Conservation (phyloP, 2,329 filamentous ascomycete genomes). For the Hypomyces rosellus region DNA sequence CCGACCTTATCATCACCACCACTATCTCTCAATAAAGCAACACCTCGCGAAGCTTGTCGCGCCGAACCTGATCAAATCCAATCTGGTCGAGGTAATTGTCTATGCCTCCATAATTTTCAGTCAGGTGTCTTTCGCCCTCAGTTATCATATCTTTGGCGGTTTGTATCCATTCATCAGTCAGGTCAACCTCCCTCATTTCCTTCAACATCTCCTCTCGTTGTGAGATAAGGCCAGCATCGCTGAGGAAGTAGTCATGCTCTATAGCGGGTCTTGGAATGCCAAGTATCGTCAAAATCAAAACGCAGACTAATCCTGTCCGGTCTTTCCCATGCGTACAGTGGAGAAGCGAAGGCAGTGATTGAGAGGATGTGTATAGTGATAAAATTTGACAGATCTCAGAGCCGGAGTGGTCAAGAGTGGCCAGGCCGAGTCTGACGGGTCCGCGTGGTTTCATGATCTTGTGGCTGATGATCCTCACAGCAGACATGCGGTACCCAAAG, state of each 20-base stretch:
- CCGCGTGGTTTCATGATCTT: conserved; percentile 69
- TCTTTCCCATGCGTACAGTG: conserved; percentile 92
- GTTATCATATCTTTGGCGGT: conserved; percentile 60
- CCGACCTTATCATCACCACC: too few relatives aligned
- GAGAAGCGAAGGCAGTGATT: conserved; percentile 58
- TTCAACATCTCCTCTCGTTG: conserved; percentile 58
- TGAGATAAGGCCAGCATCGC: conserved; percentile 49
- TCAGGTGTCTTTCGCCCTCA: conserved; percentile 51
- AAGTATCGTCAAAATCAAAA: conserved; percentile 61
- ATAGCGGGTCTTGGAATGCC: conserved; percentile 53
- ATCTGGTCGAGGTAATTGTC: conserved; percentile 57
- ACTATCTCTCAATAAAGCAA: conserved; percentile 33
- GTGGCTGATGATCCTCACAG: conserved; percentile 61
- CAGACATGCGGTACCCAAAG: conserved; percentile 60
- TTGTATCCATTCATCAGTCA: conserved; percentile 65
- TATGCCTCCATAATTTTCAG: conserved; percentile 58
- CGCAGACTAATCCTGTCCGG: conserved; percentile 61
- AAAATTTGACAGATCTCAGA: conserved; percentile 47
- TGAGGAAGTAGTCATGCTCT: conserved; percentile 65
- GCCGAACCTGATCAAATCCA: conserved; percentile 46
- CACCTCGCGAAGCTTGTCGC: conserved; percentile 34
- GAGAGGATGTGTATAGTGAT: conserved; percentile 21
- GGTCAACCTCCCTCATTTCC: conserved; percentile 64
- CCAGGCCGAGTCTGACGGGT: conserved; percentile 61
- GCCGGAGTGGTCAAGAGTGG: conserved; percentile 63